Conservation (phyloP, 768 basidiomycete species). For the Lanmaoa pseudosensibilis region DNA sequence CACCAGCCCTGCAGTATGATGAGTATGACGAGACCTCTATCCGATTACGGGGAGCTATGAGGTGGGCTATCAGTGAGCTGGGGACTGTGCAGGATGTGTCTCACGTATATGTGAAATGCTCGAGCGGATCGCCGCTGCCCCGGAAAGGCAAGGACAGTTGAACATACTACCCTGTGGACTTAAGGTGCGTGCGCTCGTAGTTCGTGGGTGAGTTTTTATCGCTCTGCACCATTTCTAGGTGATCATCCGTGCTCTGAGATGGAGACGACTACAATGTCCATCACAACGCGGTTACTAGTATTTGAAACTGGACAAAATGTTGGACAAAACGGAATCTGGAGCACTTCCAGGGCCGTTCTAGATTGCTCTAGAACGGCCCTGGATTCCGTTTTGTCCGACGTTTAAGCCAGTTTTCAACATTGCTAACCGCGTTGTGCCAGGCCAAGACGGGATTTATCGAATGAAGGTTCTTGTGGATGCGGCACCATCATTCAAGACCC, state of each 20-base stretch:
- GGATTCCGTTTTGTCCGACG: too few species aligned
- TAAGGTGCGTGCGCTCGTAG: not conserved
- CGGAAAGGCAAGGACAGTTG: constrained; percentile 1
- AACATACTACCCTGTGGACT: constrained; percentile 7
- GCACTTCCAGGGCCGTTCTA: too few species aligned
- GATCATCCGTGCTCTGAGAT: not conserved
- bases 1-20: not conserved
- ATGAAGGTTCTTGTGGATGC: not conserved
- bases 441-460: not conserved
- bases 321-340: too few species aligned
- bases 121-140: not conserved
- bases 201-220: not conserved
- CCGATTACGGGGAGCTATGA: not conserved
- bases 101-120: constrained; percentile 21
- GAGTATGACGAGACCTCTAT: not conserved
- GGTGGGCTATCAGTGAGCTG: not conserved
- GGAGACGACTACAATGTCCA: not conserved
- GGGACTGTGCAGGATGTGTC: not conserved
- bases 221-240: constrained; percentile 1
- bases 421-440: too few species aligned
- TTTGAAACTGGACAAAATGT: too few species aligned
- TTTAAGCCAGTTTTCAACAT: too few species aligned
- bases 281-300: too few species aligned
- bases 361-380: too few species aligned
- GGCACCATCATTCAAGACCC: not conserved